A percentile compares a stretch with the other conserved stretches of the same genome.
Evolutionary conservation across 1,139 yeast genomes (phyloP).

Genomic region (Zhuliangozyma blackwelliae): DNA sequence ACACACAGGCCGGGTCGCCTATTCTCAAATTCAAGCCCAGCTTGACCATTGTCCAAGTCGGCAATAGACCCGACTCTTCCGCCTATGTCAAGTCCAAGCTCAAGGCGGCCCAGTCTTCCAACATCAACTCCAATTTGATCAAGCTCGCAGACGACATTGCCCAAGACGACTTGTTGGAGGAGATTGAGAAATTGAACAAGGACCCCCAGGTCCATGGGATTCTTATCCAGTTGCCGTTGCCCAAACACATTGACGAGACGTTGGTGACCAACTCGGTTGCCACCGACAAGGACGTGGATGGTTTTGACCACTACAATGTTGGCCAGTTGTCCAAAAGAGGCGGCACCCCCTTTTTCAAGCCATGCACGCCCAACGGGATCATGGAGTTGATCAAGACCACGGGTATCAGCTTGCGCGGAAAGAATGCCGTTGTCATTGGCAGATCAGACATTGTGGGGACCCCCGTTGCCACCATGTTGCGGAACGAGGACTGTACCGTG

Average conservation of each 20-base stretch:
- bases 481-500: conserved; percentile 71
- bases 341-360: conserved; percentile 66
- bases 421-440: conserved; percentile 74
- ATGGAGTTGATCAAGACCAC: conserved; percentile 64
- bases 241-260: conserved; percentile 66
- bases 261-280: conserved; percentile 62
- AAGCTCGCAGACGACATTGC: conserved; percentile 54
- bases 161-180: conserved; percentile 52
- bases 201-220: conserved; percentile 68
- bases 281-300: conserved; percentile 74
- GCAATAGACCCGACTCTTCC: conserved; percentile 71
- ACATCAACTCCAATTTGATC: conserved; percentile 54
- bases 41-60: conserved; percentile 70
- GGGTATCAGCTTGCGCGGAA: conserved; percentile 55
- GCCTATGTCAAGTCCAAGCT: conserved; percentile 73
- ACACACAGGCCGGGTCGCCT: conserved; percentile 12
- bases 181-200: conserved; percentile 53
- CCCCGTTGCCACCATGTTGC: conserved; percentile 70
- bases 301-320: conserved; percentile 69
- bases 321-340: conserved; percentile 74
- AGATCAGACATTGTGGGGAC: conserved; percentile 82
- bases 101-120: conserved; percentile 68
- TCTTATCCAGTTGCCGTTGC: conserved; percentile 70
- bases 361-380: conserved; percentile 79
- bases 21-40: conserved; percentile 51